Evolutionary conservation across 108 stramenopile species (phyloP), one percentile per base, ranked within the genome.

Genomic region (Nitzschia sp.): DNA sequence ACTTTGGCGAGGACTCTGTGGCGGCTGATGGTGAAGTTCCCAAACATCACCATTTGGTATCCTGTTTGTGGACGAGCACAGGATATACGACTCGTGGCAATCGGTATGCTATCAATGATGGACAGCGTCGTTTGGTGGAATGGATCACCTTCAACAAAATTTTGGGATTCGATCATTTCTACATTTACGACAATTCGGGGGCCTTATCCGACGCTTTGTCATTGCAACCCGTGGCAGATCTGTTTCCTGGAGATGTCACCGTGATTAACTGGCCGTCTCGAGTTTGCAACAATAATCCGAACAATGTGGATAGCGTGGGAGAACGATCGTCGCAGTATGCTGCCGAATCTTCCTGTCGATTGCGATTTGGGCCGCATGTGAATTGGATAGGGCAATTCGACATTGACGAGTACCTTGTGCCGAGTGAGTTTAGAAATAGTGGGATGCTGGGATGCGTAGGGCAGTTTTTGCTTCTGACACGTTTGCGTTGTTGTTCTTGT

Each of bases 251-350:
- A 28, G 74, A 91, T 54, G 90, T 91, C 4, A 91, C 94, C 0
- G 47, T 88, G 2, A 77, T 95, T 9, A 77, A 84, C 47, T 95
- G 94, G 94, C 94, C 91, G 17, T 79, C 83, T 58, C 78, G 82
- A 67, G 84, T 95, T 42, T 95, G 94, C 70, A 93, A 91, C 76
- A 91, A 91, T 68, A 84, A 84, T 70, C 87, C 86, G 25, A 78
- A 84, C 57, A 59, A 59, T 54, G 73, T 56, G 3, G 63, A 70
- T 59, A 56, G 72, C 46, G 54, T 61, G 0, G 94, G 94, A 26
- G 94, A 95, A 75, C 82, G 94, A 54, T 84, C 82, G 30, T 89
- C 88, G 32, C 94, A 95, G 55, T 95, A 95, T 71, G 91, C 94
- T 9, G 94, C 94, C 1, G 91, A 92, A 55, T 73, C 81, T 27